Conservation (phyloP, 176 grass and related monocot genomes). For the maize (Zea mays) region Zm-B73-REFERENCE-NAM-5.0 NC_050104.1:3158501-3159000, state of each 20-base stretch:
- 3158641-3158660: constrained; percentile 11
- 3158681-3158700: constrained; percentile 33
- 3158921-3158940: not conserved
- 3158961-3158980: not conserved
- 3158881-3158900: not conserved
- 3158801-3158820: not conserved
- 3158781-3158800: constrained; percentile 22
- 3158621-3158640: constrained; percentile 84
- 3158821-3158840: not conserved
- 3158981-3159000: not conserved
- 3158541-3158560: constrained; percentile 97
- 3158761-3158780: constrained; percentile 92
- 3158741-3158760: constrained; percentile 96
- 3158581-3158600: constrained; percentile 97
- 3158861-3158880: not conserved
- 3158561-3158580: constrained; percentile 99
- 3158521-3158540: constrained; percentile 74
- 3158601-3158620: constrained; percentile 93
- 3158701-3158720: constrained; percentile 84
- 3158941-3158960: not conserved
- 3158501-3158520: constrained; percentile 52
- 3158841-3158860: not conserved
- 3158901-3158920: not conserved
- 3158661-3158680: not conserved
- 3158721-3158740: constrained; percentile 99